phyloP scores from a whole-genome alignment of 805 yeast genomes.

The Candida nitratophila region DNA sequence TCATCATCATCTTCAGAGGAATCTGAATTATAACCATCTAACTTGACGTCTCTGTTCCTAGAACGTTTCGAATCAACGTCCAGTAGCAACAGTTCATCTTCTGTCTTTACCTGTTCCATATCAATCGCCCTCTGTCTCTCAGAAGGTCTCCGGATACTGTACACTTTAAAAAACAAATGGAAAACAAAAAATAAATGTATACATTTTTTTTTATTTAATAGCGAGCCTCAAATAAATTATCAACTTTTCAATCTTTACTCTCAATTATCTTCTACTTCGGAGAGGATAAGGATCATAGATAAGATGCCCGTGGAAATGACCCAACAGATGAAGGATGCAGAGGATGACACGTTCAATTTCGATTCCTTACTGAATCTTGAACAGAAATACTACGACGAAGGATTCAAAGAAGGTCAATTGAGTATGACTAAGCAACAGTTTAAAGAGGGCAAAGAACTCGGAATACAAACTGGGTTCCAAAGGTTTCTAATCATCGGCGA shows the following conservation, averaged over 20 bases:
- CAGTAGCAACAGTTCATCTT: constrained; percentile 10
- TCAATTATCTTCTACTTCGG: too few species aligned
- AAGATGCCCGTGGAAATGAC: constrained; percentile 12
- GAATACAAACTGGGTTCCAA: constrained; percentile 74
- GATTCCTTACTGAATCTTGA: constrained; percentile 58
- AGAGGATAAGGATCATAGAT: too few species aligned
- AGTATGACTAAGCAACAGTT: constrained; percentile 55
- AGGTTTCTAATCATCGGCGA: constrained; percentile 66
- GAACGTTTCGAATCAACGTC: constrained; percentile 11
- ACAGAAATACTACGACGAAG: constrained; percentile 55
- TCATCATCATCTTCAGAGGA: constrained; percentile 15
- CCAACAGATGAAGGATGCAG: not conserved
- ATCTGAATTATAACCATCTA: constrained; percentile 15
- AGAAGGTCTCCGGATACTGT: too few species aligned
- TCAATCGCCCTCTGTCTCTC: too few species aligned
- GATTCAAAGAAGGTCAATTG: constrained; percentile 62
- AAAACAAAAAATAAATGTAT: too few species aligned
- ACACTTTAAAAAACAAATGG: too few species aligned
- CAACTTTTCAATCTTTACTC: too few species aligned
- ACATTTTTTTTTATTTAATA: too few species aligned
- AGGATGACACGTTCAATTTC: constrained; percentile 35
- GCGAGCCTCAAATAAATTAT: too few species aligned
- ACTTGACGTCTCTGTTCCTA: constrained; percentile 5
- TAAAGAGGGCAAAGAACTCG: constrained; percentile 78
- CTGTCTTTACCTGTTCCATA: constrained; percentile 1